These are phyloP conservation scores for Saraca asoca DNA, from an alignment of 331 rosid species.

Conservation along the genomic window DNA sequence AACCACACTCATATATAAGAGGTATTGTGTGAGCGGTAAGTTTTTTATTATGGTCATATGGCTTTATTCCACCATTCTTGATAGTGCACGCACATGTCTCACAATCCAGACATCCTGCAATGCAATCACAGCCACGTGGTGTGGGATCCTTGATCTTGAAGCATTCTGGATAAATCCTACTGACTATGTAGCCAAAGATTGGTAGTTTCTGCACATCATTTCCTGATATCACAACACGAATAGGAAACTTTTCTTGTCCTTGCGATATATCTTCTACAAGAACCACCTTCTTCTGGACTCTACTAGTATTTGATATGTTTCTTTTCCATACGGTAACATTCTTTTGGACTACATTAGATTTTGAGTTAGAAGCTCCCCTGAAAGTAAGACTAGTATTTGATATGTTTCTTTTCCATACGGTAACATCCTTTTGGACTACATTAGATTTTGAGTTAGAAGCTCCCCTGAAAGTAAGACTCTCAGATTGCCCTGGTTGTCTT, in stretches of 20 bases:
- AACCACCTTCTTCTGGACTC: not conserved
- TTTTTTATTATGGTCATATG: slow-evolving; percentile 19
- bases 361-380: not conserved
- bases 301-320: not conserved
- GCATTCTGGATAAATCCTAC: not conserved
- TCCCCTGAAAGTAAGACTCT: not conserved
- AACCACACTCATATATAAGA: slow-evolving; percentile 46
- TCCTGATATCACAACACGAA: slow-evolving; percentile 25
- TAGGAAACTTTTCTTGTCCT: slow-evolving; percentile 42
- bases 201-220: slow-evolving; percentile 10
- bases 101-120: slow-evolving; percentile 17
- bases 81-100: slow-evolving; percentile 31
- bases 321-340: not conserved
- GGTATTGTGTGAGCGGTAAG: slow-evolving; percentile 5
- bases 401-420: too few species aligned
- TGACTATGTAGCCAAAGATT: slow-evolving; percentile 31
- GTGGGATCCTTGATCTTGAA: not conserved
- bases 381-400: not conserved
- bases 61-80: slow-evolving; percentile 38
- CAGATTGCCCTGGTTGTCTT: slow-evolving; percentile 30
- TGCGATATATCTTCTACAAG: slow-evolving; percentile 34
- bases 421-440: not conserved
- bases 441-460: not conserved
- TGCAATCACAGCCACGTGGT: slow-evolving; percentile 41
- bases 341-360: not conserved